Percentiles rank a stretch among this genome's conserved stretches.
Conservation (phyloP, 257 asterid species). For the Paraleonurus japonicus region DNA sequence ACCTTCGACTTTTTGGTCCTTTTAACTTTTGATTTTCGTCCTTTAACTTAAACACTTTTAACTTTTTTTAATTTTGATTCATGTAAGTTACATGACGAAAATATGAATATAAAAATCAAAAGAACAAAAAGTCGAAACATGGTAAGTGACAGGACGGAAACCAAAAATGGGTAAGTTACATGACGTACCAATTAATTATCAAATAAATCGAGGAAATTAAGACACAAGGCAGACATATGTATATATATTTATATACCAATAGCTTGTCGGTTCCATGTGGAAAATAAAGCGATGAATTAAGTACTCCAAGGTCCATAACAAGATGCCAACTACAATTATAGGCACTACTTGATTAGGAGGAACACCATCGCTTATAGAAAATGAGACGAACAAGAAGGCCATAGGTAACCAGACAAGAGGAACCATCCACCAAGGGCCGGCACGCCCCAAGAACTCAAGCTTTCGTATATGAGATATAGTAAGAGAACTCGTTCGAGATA, state of each 20-base stretch:
- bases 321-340: conserved; percentile 39
- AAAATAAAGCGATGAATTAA: conserved; percentile 51
- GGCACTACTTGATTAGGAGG: conserved; percentile 34
- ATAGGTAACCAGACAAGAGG: conserved; percentile 74
- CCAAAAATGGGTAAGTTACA: too few relatives aligned
- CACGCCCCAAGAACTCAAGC: conserved; percentile 58
- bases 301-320: conserved; percentile 48
- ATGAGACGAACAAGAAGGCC: conserved; percentile 37
- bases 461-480: not conserved
- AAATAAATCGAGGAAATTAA: too few relatives aligned
- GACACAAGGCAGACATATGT: too few relatives aligned
- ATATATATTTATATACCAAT: conserved; percentile 33
- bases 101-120: too few relatives aligned
- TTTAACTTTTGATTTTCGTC: too few relatives aligned
- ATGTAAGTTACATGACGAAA: too few relatives aligned
- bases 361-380: conserved; percentile 37
- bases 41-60: too few relatives aligned
- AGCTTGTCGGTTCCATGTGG: conserved; percentile 41
- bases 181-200: too few relatives aligned
- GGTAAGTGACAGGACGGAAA: too few relatives aligned
- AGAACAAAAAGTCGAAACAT: too few relatives aligned
- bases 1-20: too few relatives aligned
- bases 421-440: conserved; percentile 61
- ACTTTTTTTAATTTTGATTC: too few relatives aligned
- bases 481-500: not conserved